Percentiles rank a stretch among this genome's conserved stretches.
Evolutionary conservation across 169 alveolate genomes (phyloP).

Genomic region (Cryptosporidium sp.): DNA sequence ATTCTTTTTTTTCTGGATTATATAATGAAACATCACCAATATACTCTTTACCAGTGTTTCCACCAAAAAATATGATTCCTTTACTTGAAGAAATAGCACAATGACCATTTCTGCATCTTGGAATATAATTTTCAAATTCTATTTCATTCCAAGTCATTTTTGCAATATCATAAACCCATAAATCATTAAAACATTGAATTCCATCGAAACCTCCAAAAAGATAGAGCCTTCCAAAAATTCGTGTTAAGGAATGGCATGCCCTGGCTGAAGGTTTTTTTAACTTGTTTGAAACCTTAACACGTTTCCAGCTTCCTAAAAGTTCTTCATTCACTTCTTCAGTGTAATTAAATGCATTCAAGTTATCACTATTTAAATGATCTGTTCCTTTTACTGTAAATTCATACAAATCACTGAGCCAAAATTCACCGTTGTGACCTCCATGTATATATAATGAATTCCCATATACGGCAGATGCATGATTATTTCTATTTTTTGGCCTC

Average conservation of each 20-base stretch:
- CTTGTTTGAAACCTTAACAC: slow-evolving; percentile 71
- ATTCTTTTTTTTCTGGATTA: slow-evolving; percentile 79
- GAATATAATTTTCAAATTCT: slow-evolving; percentile 81
- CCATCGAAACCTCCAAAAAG: slow-evolving; percentile 86
- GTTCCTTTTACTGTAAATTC: slow-evolving; percentile 77
- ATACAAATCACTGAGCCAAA: slow-evolving; percentile 83
- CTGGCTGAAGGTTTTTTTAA: slow-evolving; percentile 80
- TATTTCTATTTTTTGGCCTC: slow-evolving; percentile 77
- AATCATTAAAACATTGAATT: slow-evolving; percentile 81
- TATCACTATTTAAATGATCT: slow-evolving; percentile 67
- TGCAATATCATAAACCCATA: slow-evolving; percentile 80
- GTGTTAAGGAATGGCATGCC: slow-evolving; percentile 83
- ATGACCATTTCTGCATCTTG: slow-evolving; percentile 83
- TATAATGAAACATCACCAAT: slow-evolving; percentile 79
- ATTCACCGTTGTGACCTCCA: slow-evolving; percentile 84
- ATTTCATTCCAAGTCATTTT: slow-evolving; percentile 77
- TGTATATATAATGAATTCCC: slow-evolving; percentile 71
- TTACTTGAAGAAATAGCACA: slow-evolving; percentile 81
- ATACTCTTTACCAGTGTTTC: slow-evolving; percentile 82
- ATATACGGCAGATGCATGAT: slow-evolving; percentile 82
- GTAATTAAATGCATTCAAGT: background rate
- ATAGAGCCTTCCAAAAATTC: slow-evolving; percentile 79
- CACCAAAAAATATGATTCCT: slow-evolving; percentile 80
- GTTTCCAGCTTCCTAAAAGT: slow-evolving; percentile 78
- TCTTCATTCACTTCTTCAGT: slow-evolving; percentile 44